Base-by-base conservation (phyloP, 1,284 basidiomycete species). In the Boletus semigastroideus region DNA sequence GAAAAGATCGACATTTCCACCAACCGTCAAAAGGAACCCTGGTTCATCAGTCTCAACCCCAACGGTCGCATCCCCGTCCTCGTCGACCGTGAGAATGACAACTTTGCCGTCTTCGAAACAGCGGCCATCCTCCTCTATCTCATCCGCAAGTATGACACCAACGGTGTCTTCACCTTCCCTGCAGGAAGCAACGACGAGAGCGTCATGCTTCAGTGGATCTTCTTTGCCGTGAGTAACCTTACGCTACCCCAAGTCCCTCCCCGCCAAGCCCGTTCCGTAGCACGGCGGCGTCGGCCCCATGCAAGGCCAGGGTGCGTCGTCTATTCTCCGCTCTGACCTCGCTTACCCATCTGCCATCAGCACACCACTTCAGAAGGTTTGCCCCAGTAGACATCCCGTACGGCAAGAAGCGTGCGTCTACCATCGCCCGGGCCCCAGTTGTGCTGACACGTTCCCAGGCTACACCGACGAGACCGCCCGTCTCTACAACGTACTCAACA, bases 181-280 rank as follows among this genome's bases (percentile, higher is more conserved):
- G 59, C 70, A 20, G 66, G 68, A 13, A 65, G 72, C 14, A 67
- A 76, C 19, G 70, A 75, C n/a, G 72, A 76, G 62, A 80, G 77
- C 57, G 74, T 83, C 69, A 72, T 76, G 59, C 65, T 83, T n/a
- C 79, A 82, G 58, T 87, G 84, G 86, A 80, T 87, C 56, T 85
- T 86, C 73, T 87, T 85, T 56, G 73, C 75, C 10, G 78, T 78
- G 54, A 44, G 73, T 68, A 3, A 12, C 25, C 2, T 28, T 3
- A 4, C 4, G 8, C 27, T 8, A 2, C 1, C 30, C 6, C 34
- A 14, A 28, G 14, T 31, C 14, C 33, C n/a, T 4, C 45, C n/a
- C 63, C 13, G 49, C 30, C 19, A 2, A 16, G 3, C 7, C 9
- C 10, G 25, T 46, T n/a, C 4, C 38, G 11, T 42, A 67, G 64